A percentile compares a stretch with the other conserved stretches of the same genome.
Evolutionary conservation across 306 rosid genomes (phyloP).

Genomic region (Lathyrus sativus): DNA sequence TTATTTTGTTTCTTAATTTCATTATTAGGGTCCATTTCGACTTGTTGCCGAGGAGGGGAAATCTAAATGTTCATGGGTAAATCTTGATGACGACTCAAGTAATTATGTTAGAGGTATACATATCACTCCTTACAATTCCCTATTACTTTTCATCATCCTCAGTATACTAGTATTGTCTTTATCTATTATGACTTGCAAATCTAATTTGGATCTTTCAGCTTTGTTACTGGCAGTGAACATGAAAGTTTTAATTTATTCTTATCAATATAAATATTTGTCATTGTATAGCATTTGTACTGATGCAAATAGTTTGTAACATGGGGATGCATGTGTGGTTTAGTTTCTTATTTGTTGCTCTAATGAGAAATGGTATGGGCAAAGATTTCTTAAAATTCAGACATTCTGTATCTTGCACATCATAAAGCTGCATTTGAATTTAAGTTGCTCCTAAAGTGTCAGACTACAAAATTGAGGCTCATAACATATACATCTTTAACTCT

Average conservation of each 20-base stretch:
- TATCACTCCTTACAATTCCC: constrained; percentile 29
- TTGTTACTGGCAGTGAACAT: constrained; percentile 14
- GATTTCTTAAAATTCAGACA: constrained; percentile 28
- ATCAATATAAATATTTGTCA: constrained; percentile 19
- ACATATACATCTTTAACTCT: constrained; percentile 5
- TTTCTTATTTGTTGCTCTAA: constrained; percentile 26
- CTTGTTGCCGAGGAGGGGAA: constrained; percentile 98
- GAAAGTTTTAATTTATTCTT: not conserved
- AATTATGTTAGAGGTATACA: constrained; percentile 77
- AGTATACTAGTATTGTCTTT: constrained; percentile 7
- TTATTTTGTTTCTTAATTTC: constrained; percentile 10
- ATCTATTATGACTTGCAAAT: constrained; percentile 17
- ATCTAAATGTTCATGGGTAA: constrained; percentile 96
- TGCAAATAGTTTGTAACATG: not conserved
- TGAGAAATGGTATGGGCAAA: constrained; percentile 26
- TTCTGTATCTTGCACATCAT: not conserved
- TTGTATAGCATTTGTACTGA: constrained; percentile 19
- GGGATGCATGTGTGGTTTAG: constrained; percentile 13
- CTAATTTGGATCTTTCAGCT: constrained; percentile 21
- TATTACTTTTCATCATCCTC: constrained; percentile 15
- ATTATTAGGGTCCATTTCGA: constrained; percentile 84
- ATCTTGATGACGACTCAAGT: constrained; percentile 91
- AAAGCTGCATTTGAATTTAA: constrained; percentile 14
- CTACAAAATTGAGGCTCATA: constrained; percentile 23
- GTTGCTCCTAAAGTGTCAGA: constrained; percentile 9